These are phyloP conservation scores for Pterocarpus macrocarpus DNA, from an alignment of 306 rosid species.

Conservation along the genomic window DNA sequence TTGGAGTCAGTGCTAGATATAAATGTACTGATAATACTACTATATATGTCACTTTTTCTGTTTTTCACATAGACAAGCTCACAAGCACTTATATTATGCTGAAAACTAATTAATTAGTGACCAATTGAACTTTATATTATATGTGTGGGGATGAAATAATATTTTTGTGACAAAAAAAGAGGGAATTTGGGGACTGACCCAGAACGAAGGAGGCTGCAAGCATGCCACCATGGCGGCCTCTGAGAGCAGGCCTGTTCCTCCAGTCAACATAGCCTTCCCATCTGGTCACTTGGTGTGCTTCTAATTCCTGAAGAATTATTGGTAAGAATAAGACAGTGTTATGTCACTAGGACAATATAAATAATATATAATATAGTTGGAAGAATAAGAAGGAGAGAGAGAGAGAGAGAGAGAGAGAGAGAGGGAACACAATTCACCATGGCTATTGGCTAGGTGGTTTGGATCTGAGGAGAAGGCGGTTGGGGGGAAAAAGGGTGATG, in stretches of 20 bases:
- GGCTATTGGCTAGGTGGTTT: background rate
- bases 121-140: background rate
- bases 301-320: constrained; percentile 52
- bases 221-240: constrained; percentile 91
- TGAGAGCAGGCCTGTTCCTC: constrained; percentile 78
- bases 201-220: constrained; percentile 83
- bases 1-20: constrained; percentile 18
- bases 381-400: no score
- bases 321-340: background rate
- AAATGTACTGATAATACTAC: no score
- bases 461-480: background rate
- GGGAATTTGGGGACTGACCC: constrained; percentile 58
- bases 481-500: constrained; percentile 26
- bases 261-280: constrained; percentile 95
- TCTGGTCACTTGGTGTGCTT: constrained; percentile 54
- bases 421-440: background rate
- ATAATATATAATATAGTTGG: no score
- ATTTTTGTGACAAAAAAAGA: background rate
- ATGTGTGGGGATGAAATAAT: background rate
- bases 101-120: background rate
- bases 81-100: background rate
- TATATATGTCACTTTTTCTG: no score
- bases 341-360: no score
- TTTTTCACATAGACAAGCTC: background rate
- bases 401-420: background rate